phyloP scores from a whole-genome alignment of 2,329 filamentous ascomycete genomes.

The Hypoxylon sp. region DNA sequence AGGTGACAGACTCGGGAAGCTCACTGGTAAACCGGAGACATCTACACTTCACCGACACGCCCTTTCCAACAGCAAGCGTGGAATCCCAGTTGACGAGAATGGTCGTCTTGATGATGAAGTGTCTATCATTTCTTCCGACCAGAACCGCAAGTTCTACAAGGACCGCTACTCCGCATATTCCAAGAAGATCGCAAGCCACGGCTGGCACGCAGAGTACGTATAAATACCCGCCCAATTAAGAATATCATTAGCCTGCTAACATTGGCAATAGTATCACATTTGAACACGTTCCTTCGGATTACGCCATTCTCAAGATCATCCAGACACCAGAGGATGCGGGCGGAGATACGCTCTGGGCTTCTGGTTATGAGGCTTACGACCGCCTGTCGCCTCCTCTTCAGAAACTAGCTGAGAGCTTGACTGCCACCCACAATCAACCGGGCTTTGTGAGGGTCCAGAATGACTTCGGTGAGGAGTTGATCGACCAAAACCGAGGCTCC shows the following conservation, averaged over 20 bases:
- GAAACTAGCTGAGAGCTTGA: constrained; percentile 58
- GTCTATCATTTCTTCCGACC: constrained; percentile 63
- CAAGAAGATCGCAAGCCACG: constrained; percentile 49
- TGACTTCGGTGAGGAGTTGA: constrained; percentile 56
- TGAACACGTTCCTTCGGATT: constrained; percentile 62
- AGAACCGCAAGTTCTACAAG: constrained; percentile 63
- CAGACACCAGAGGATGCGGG: constrained; percentile 58
- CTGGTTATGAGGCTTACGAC: constrained; percentile 63
- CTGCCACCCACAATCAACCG: constrained; percentile 58
- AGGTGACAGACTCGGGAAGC: constrained; percentile 53
- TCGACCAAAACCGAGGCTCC: constrained; percentile 57
- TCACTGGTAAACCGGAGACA: constrained; percentile 56
- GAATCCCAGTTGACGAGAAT: constrained; percentile 54
- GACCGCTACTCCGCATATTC: constrained; percentile 50
- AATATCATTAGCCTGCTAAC: constrained; percentile 1
- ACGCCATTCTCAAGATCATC: constrained; percentile 61
- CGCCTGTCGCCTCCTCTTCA: constrained; percentile 59
- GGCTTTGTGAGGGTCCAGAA: constrained; percentile 61
- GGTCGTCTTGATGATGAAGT: constrained; percentile 64
- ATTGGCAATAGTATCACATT: constrained; percentile 53
- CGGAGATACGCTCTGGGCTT: constrained; percentile 57
- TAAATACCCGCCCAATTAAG: fast-evolving
- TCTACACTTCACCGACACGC: constrained; percentile 65
- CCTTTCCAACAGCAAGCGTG: constrained; percentile 43
- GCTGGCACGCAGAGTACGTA: constrained; percentile 59